Conservation (phyloP, 768 basidiomycete species). For the Asterophora lycoperdoides region DNA sequence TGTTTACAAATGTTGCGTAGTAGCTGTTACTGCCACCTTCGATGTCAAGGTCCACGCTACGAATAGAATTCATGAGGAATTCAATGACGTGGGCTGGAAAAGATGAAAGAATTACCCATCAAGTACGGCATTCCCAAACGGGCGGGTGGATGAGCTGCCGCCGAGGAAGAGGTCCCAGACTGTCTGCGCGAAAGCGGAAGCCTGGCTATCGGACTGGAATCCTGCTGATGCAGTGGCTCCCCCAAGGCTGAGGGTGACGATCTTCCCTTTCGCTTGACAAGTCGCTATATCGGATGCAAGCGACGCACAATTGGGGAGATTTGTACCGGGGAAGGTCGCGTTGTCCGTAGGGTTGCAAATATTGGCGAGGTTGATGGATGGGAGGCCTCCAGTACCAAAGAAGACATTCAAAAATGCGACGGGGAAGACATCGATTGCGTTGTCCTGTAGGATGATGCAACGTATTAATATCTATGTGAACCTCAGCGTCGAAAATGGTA, state of each 20-base stretch:
- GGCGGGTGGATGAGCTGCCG: slow-evolving; percentile 49
- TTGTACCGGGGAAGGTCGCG: slow-evolving; percentile 56
- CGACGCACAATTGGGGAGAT: slow-evolving; percentile 56
- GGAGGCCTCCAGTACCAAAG: slow-evolving; percentile 57
- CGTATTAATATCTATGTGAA: too few relatives aligned
- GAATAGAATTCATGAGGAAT: not conserved
- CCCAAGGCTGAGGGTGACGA: slow-evolving; percentile 55
- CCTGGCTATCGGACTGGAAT: slow-evolving; percentile 57
- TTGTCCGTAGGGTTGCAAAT: slow-evolving; percentile 59
- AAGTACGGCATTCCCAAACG: slow-evolving; percentile 67
- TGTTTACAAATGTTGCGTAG: slow-evolving; percentile 53
- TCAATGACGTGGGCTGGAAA: not conserved
- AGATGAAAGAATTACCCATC: slow-evolving; percentile 49
- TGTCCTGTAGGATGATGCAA: slow-evolving; percentile 37
- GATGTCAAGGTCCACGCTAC: slow-evolving; percentile 67
- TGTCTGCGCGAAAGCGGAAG: slow-evolving; percentile 53
- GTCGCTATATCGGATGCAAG: slow-evolving; percentile 57
- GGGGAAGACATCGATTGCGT: slow-evolving; percentile 64
- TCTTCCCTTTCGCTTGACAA: slow-evolving; percentile 64
- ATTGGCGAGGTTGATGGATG: slow-evolving; percentile 66
- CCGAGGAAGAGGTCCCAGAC: slow-evolving; percentile 76
- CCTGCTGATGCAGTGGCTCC: slow-evolving; percentile 60
- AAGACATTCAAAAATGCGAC: slow-evolving; percentile 67
- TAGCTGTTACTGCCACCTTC: slow-evolving; percentile 55
- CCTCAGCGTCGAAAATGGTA: not conserved